Evolutionary conservation across 345 rosid species (phyloP), one percentile per base, ranked within the genome.

Genomic region (Aethionema arabicum): DNA sequence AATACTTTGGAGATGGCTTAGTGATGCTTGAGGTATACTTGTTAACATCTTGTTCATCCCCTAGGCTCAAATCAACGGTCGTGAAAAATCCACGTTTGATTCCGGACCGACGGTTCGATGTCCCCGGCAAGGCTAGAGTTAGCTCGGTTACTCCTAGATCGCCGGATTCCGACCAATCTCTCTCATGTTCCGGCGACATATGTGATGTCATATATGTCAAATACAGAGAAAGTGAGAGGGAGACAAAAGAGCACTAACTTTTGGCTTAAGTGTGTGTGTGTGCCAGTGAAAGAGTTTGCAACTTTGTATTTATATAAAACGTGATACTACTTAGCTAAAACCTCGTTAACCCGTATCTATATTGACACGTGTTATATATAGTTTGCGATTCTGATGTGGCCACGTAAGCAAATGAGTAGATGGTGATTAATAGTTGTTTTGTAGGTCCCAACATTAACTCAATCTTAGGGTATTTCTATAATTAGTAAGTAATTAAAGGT

Each of bases 121-220:
- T 35, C 11, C 95, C 89, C 0, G 95, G 95, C 40, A 80, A 42
- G 12, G 87, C 83, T 12, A 87, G 74, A 15, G 83, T 78, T 56
- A 87, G 68, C 68, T 78, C 86, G 4, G 85, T 83, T 36, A 75
- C 91, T 69, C 76, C 74, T 30, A 85, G 62, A 40, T 67, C 46
- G 4, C 51, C 72, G 14, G 63, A 65, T 56, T 75, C 83, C 68
- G 73, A 73, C 58, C 50, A 47, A 31, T 8, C 13, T 38, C 29
- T 66, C 3, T 9, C 67, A 15, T 49, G 65, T 45, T 56, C 76
- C 52, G 62, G 56, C 15, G 72, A 63, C 77, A 76, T 75, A 6
- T 40, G 56, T 1, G 27, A 21, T 21, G 27, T 21, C 27, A 21
- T 21, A 21, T 21, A 21, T 21, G 27, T 21, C 27, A 47, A 32